phyloP scores from a whole-genome alignment of 768 basidiomycete genomes.

The Rhodotorula kratochvilovae region DNA sequence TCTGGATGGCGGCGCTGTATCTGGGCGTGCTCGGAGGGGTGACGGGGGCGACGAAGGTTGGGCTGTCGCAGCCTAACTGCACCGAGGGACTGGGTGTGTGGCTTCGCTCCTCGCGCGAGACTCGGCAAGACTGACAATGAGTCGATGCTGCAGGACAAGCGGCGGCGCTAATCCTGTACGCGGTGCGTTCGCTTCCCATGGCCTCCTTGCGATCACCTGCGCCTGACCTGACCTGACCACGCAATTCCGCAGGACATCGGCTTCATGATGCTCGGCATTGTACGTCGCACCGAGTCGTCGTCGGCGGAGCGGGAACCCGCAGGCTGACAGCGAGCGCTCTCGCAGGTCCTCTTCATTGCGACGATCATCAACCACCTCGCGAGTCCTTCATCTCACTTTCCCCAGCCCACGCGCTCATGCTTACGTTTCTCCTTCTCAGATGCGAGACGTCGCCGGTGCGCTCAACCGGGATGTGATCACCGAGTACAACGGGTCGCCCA shows the following conservation, averaged over 20 bases:
- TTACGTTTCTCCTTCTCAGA: neutral
- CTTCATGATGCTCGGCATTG: conserved; percentile 22
- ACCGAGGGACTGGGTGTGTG: conserved; percentile 2
- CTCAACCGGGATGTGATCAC: neutral
- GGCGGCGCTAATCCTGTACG: neutral
- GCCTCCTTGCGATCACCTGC: too few relatives aligned
- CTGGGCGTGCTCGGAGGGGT: conserved; percentile 11
- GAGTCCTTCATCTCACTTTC: neutral
- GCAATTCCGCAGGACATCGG: conserved; percentile 17
- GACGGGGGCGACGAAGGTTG: neutral
- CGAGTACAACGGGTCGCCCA: conserved; percentile 6
- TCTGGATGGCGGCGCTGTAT: conserved; percentile 7
- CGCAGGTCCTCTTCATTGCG: conserved; percentile 12
- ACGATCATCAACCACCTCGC: conserved; percentile 21
- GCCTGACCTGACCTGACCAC: too few relatives aligned
- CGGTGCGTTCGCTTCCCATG: neutral
- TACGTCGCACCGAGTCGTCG: neutral
- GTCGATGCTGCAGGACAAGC: neutral
- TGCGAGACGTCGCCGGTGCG: conserved; percentile 8
- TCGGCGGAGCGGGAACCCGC: too few relatives aligned
- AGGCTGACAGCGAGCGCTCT: too few relatives aligned
- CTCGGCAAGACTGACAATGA: too few relatives aligned
- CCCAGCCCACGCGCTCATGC: too few relatives aligned
- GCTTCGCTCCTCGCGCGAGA: neutral
- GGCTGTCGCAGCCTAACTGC: conserved; percentile 22